These are phyloP conservation scores for Cryptococcus wingfieldii DNA, from an alignment of 1,284 basidiomycete species.

Conservation along the genomic window DNA sequence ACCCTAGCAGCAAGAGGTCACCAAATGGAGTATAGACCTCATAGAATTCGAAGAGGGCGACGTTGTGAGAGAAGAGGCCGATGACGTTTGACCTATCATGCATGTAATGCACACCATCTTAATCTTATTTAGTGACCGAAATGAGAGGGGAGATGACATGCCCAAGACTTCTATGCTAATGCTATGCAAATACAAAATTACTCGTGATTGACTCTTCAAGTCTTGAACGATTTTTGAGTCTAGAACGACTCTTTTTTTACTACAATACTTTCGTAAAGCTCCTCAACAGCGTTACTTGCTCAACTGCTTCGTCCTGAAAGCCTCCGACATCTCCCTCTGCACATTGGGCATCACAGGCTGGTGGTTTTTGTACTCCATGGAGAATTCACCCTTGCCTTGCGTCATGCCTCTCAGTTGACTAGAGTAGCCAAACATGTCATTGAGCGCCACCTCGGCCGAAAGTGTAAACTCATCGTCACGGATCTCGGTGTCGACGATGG, in stretches of 20 bases:
- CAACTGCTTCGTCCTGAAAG: conserved; percentile 56
- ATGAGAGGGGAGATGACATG: conserved; percentile 1
- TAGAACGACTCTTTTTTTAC: neutral
- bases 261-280: neutral
- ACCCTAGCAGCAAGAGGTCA: no score
- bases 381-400: conserved; percentile 94
- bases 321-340: conserved; percentile 75
- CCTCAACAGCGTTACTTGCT: conserved; percentile 13
- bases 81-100: no score
- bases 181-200: conserved; percentile 3
- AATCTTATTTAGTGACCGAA: neutral
- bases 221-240: neutral
- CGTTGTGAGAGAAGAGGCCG: no score
- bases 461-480: conserved; percentile 96
- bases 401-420: conserved; percentile 87
- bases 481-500: conserved; percentile 93
- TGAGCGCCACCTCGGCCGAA: conserved; percentile 85
- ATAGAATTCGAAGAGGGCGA: no score
- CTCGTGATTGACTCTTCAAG: neutral
- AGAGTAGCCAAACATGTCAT: conserved; percentile 99
- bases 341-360: conserved; percentile 82
- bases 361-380: conserved; percentile 93
- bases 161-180: conserved; percentile 1
- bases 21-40: no score
- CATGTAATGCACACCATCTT: no score